These are phyloP conservation scores for Plantago elongata DNA, from an alignment of 257 asterid genomes.

Conservation along the genomic window DNA sequence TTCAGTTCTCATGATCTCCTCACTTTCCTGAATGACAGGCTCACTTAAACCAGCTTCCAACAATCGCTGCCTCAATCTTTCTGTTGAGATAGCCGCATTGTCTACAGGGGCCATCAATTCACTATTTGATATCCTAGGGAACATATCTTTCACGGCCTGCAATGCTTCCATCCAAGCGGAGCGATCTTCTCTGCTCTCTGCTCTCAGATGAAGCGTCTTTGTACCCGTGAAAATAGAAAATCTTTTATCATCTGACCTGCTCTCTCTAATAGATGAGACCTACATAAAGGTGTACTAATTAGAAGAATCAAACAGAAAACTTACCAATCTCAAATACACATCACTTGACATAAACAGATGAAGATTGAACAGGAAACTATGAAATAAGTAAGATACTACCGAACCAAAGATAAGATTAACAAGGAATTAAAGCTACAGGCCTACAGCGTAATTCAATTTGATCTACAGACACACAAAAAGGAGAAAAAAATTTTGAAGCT, in stretches of 20 bases:
- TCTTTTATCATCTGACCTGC: slow-evolving; percentile 86
- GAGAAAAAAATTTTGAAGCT: too few species aligned
- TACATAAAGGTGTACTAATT: slow-evolving; percentile 26
- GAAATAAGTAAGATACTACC: too few species aligned
- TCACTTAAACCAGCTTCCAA: slow-evolving; percentile 67
- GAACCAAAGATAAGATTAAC: too few species aligned
- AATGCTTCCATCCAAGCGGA: slow-evolving; percentile 83
- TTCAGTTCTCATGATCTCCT: slow-evolving; percentile 77
- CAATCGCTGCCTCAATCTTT: slow-evolving; percentile 68
- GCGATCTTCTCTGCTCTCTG: slow-evolving; percentile 80
- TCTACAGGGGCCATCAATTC: slow-evolving; percentile 90
- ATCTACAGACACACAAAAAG: too few species aligned
- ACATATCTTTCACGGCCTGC: slow-evolving; percentile 87
- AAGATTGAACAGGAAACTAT: too few species aligned
- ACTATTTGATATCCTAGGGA: slow-evolving; percentile 91
- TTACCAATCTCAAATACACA: background rate
- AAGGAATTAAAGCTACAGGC: too few species aligned
- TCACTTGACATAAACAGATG: too few species aligned
- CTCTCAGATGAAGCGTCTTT: slow-evolving; percentile 83
- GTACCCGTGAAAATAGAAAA: slow-evolving; percentile 94
- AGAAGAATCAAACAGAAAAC: slow-evolving; percentile 17
- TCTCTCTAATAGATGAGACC: slow-evolving; percentile 90
- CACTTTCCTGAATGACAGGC: slow-evolving; percentile 68
- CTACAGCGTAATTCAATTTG: too few species aligned
- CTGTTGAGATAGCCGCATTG: slow-evolving; percentile 59